phyloP scores from a whole-genome alignment of 768 basidiomycete genomes.

The Kwoniella dendrophila region DNA sequence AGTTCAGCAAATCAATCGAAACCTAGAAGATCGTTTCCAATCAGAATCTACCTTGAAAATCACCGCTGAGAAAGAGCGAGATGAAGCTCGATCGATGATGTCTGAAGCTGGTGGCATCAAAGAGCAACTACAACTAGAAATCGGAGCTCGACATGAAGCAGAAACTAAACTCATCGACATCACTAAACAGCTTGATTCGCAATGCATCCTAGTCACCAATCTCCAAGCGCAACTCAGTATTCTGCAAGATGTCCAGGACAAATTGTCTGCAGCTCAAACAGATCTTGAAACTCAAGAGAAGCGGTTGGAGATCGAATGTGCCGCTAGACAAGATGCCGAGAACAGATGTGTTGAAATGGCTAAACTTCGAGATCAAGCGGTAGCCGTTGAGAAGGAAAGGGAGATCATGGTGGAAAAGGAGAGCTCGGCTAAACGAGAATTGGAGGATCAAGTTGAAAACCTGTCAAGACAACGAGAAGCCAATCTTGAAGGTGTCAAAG shows the following conservation, averaged over 20 bases:
- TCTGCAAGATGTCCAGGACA: slow-evolving; percentile 5
- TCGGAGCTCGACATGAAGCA: not conserved
- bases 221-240: slow-evolving; percentile 9
- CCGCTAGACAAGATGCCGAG: slow-evolving; percentile 12
- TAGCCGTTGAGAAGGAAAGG: slow-evolving; percentile 1
- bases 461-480: slow-evolving; percentile 6
- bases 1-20: not conserved
- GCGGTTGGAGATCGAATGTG: slow-evolving; percentile 7
- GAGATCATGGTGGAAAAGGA: not conserved
- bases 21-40: slow-evolving; percentile 12
- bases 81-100: slow-evolving; percentile 1
- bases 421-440: not conserved
- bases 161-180: slow-evolving; percentile 7
- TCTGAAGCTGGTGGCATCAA: slow-evolving; percentile 6
- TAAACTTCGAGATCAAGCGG: slow-evolving; percentile 5
- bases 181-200: not conserved
- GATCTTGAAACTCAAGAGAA: slow-evolving; percentile 14
- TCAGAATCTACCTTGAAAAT: not conserved
- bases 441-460: slow-evolving; percentile 4
- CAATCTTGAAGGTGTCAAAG: slow-evolving; percentile 3
- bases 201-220: not conserved
- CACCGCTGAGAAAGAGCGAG: slow-evolving; percentile 3
- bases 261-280: slow-evolving; percentile 8
- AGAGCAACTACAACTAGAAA: slow-evolving; percentile 13
- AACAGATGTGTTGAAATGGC: not conserved